These are phyloP conservation scores for Crataegus laevigata DNA, from an alignment of 306 rosid genomes.

Conservation along the genomic window DNA sequence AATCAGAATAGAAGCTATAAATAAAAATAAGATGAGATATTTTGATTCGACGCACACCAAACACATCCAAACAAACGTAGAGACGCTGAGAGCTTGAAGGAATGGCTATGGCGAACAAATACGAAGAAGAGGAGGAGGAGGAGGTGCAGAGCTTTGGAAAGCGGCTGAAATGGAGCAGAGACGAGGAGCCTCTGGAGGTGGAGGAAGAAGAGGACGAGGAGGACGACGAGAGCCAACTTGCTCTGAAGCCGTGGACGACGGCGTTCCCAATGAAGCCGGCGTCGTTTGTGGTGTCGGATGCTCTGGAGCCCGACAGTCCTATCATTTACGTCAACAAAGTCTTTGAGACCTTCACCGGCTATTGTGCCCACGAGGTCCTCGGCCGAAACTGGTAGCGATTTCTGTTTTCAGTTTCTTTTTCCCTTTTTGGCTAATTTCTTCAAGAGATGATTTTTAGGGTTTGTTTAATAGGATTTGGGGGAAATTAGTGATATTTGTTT, in stretches of 20 bases:
- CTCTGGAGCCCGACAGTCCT: constrained; percentile 83
- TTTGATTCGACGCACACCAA: background rate
- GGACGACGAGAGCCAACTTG: constrained; percentile 31
- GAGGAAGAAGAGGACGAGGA: background rate
- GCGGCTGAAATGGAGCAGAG: constrained; percentile 52
- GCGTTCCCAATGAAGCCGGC: constrained; percentile 66
- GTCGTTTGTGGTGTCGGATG: constrained; percentile 87
- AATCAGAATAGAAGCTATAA: background rate
- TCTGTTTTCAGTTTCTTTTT: background rate
- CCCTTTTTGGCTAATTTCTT: background rate
- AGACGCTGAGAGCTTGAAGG: background rate
- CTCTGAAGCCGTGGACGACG: constrained; percentile 35
- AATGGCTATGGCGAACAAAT: constrained; percentile 57
- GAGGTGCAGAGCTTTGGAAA: constrained; percentile 49
- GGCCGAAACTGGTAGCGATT: constrained; percentile 74
- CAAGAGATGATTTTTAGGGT: background rate
- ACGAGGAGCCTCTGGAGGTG: constrained; percentile 9
- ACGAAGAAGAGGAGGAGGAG: constrained; percentile 27
- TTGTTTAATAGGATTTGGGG: background rate
- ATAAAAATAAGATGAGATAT: background rate
- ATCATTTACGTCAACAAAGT: constrained; percentile 88
- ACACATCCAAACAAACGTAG: background rate
- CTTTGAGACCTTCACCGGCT: constrained; percentile 81
- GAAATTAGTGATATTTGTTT: background rate
- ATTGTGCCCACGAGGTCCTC: constrained; percentile 84